These are phyloP conservation scores for Phaeoacremonium minimum DNA, from an alignment of 2,329 filamentous ascomycete genomes.

Conservation along the genomic window DNA sequence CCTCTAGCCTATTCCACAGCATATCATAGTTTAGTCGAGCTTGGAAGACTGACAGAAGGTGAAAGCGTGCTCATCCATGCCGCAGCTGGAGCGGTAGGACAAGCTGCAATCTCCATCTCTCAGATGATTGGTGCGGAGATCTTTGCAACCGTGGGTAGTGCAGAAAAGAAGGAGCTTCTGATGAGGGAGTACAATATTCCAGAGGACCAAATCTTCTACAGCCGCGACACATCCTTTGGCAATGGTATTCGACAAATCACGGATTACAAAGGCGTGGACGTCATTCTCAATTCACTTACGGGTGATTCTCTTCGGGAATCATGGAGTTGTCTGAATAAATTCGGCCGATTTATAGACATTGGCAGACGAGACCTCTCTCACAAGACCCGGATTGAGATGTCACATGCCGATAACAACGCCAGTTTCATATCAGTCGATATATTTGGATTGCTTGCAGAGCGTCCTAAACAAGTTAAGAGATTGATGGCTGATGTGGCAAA, in stretches of 20 bases:
- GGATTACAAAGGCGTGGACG: slow-evolving; percentile 2
- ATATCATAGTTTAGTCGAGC: slow-evolving; percentile 30
- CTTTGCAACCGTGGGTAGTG: slow-evolving; percentile 34
- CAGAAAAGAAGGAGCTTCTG: slow-evolving; percentile 33
- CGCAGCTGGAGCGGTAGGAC: slow-evolving; percentile 31
- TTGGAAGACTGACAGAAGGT: slow-evolving; percentile 29
- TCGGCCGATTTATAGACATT: slow-evolving; percentile 8
- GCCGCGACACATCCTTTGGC: neutral
- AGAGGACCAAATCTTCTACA: slow-evolving; percentile 14
- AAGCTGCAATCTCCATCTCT: slow-evolving; percentile 31
- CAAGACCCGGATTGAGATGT: slow-evolving; percentile 5
- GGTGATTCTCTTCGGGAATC: slow-evolving; percentile 5
- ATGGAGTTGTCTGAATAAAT: slow-evolving; percentile 5
- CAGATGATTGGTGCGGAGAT: slow-evolving; percentile 32
- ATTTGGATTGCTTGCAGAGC: slow-evolving; percentile 34
- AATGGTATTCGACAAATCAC: slow-evolving; percentile 1
- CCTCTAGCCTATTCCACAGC: slow-evolving; percentile 36
- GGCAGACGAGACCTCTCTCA: slow-evolving; percentile 5
- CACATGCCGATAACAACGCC: slow-evolving; percentile 26
- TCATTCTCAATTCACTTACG: slow-evolving; percentile 8
- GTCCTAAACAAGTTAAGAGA: slow-evolving; percentile 32
- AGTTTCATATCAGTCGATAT: slow-evolving; percentile 42
- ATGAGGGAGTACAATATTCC: slow-evolving; percentile 9
- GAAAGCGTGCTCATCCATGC: slow-evolving; percentile 35
- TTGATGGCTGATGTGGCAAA: slow-evolving; percentile 30